Percentiles rank a stretch among this genome's conserved stretches.
phyloP scores from a whole-genome alignment of 495 filamentous ascomycete species.

The Penicillium daleae region DNA sequence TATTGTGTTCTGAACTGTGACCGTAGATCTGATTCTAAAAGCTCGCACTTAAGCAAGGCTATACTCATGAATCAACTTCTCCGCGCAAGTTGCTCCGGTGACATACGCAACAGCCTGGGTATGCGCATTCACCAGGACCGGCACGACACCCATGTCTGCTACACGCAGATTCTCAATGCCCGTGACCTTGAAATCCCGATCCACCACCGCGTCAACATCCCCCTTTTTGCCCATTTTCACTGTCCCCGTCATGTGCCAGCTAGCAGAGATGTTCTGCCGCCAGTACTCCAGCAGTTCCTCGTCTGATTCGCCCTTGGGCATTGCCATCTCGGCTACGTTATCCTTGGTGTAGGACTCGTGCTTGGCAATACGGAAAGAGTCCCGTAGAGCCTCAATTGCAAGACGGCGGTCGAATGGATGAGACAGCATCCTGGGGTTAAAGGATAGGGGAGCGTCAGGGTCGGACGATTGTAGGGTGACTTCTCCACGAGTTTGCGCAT shows the following conservation, averaged over 20 bases:
- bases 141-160: constrained; percentile 62
- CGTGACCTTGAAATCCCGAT: constrained; percentile 52
- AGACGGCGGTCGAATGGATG: constrained; percentile 58
- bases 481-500: constrained; percentile 46
- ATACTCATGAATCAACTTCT: constrained; percentile 32
- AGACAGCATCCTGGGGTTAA: constrained; percentile 58
- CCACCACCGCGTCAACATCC: constrained; percentile 45
- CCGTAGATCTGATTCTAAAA: no score
- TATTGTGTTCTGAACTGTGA: no score
- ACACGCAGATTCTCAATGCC: constrained; percentile 60
- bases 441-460: constrained; percentile 50
- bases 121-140: constrained; percentile 46
- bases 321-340: constrained; percentile 36
- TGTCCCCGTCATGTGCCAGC: constrained; percentile 57
- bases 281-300: constrained; percentile 59
- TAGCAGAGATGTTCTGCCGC: constrained; percentile 36
- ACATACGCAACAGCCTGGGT: constrained; percentile 34
- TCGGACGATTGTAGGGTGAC: constrained; percentile 57
- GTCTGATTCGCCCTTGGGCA: constrained; percentile 51
- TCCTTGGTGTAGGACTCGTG: constrained; percentile 31
- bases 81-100: constrained; percentile 29
- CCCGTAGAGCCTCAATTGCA: constrained; percentile 56
- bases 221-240: constrained; percentile 57
- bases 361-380: constrained; percentile 38
- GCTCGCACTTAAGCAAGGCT: constrained; percentile 7